Conservation (phyloP, 2,329 filamentous ascomycete species). For the Trichoderma guizhouense region DNA sequence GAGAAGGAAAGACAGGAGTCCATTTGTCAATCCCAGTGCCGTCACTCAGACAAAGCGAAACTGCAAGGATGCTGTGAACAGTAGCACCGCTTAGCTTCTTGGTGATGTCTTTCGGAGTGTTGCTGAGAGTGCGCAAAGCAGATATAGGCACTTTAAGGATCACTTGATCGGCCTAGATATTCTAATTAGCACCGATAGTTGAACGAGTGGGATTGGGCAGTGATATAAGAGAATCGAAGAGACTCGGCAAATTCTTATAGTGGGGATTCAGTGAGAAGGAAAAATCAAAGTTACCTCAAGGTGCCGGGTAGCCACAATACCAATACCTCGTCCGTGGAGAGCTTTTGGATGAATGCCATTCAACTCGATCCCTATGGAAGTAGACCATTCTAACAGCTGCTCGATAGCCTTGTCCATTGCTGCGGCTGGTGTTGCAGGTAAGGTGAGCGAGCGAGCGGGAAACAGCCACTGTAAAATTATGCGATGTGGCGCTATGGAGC, state of each 20-base stretch:
- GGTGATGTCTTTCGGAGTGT: conserved; percentile 52
- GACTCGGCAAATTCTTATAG: not conserved
- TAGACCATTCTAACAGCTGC: conserved; percentile 66
- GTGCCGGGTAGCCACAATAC: conserved; percentile 66
- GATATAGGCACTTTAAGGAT: conserved; percentile 63
- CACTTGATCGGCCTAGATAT: conserved; percentile 42
- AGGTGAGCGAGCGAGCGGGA: not conserved
- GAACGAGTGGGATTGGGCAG: not conserved
- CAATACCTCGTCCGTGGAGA: conserved; percentile 71
- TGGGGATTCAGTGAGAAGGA: not conserved
- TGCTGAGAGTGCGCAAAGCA: conserved; percentile 62
- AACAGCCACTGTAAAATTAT: not conserved
- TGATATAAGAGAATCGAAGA: not conserved
- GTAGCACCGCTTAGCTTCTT: conserved; percentile 50
- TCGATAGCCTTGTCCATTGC: conserved; percentile 30
- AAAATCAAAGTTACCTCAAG: conserved; percentile 53
- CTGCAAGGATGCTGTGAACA: conserved; percentile 71
- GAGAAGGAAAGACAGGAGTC: conserved; percentile 64
- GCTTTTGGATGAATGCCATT: conserved; percentile 63
- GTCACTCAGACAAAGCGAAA: conserved; percentile 57
- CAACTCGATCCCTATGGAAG: conserved; percentile 60
- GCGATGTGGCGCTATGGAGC: conserved; percentile 2
- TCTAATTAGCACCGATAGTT: not conserved
- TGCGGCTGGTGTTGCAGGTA: not conserved
- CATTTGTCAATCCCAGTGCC: conserved; percentile 52